phyloP scores from a whole-genome alignment of 495 filamentous ascomycete genomes.

The Xylaria bambusicola region DNA sequence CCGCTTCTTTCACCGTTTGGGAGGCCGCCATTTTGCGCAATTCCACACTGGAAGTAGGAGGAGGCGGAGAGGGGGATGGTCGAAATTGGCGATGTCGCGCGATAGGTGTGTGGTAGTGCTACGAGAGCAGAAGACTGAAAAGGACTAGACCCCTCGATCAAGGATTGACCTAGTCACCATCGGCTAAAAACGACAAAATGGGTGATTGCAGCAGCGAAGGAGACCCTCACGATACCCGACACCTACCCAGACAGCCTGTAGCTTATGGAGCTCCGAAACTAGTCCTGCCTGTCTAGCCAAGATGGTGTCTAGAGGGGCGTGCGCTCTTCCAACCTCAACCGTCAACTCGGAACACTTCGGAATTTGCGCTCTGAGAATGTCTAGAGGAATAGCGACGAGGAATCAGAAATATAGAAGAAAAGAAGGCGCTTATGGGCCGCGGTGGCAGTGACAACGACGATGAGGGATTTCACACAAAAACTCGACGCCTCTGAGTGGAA shows the following conservation, averaged over 20 bases:
- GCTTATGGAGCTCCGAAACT: conserved; percentile 17
- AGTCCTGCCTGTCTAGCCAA: conserved; percentile 1
- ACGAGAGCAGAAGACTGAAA: conserved; percentile 1
- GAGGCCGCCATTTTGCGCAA: conserved; percentile 39
- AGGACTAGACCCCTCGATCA: conserved; percentile 6
- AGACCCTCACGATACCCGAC: background rate
- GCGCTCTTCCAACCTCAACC: background rate
- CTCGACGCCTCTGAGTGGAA: background rate
- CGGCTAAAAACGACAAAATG: background rate
- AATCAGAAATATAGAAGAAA: background rate
- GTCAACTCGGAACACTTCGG: conserved; percentile 6
- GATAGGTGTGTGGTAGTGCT: background rate
- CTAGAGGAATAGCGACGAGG: background rate
- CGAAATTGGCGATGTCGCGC: background rate
- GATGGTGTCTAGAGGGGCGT: background rate
- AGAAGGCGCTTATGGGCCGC: background rate
- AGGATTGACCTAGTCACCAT: conserved; percentile 1
- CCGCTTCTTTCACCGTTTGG: conserved; percentile 62
- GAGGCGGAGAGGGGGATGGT: no score
- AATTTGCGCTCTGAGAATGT: background rate
- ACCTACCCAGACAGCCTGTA: background rate
- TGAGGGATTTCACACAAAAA: conserved; percentile 16
- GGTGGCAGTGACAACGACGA: background rate
- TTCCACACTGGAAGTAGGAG: background rate
- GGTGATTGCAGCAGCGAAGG: background rate